Base-by-base conservation (phyloP, 2,329 filamentous ascomycete species). In the Thermochaetoides dissita region DNA sequence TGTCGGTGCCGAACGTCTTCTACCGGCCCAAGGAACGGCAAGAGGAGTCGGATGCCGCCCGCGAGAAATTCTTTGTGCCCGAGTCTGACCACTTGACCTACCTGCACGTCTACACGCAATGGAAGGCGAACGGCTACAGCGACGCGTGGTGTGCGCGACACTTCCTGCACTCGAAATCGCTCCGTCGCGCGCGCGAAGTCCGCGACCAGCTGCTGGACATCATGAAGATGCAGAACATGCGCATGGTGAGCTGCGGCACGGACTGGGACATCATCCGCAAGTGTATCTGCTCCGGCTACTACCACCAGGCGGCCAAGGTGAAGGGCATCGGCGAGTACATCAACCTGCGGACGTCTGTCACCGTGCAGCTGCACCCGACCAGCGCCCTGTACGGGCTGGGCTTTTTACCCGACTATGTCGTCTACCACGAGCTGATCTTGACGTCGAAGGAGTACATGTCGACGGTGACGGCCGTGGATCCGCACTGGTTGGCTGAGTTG, bases 391-490 rank as follows among this genome's bases (percentile, higher is more conserved):
- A 95, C 58, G 91, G 91, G 24, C 71, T 87, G 1, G 91, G 91
- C 4, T 93, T 94, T 61, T 75, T 94, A 24, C 91, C 93, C 1
- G 91, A 98, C 58, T 96, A 96, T 57, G 86, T 98, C 40, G 79
- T 98, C 35, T 98, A 98, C 63, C 91, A 98, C 67, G 91, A 98
- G 62, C 75, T 98, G 45, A 94, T 98, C 53, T 76, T 98, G 46
- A 98, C 91, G 0, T 85, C 81, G 44, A 95, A 94, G 59, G 91
- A 96, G 59, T 98, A 96, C 66, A 95, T 98, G 79, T 93, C 85
- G 3, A 94, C 86, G 5, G 91, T 98, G 8, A 98, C 91, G 5
- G 78, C 86, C 1, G 91, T 98, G 1, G 91, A 98, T 59, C 89
- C 91, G 40, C 86, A 93, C 58, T 98, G 91, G 91, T 75, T 98